A percentile compares a stretch with the other conserved stretches of the same genome.
Conservation (phyloP, 2,329 filamentous ascomycete species). For the Pestalotiopsis fici region DNA sequence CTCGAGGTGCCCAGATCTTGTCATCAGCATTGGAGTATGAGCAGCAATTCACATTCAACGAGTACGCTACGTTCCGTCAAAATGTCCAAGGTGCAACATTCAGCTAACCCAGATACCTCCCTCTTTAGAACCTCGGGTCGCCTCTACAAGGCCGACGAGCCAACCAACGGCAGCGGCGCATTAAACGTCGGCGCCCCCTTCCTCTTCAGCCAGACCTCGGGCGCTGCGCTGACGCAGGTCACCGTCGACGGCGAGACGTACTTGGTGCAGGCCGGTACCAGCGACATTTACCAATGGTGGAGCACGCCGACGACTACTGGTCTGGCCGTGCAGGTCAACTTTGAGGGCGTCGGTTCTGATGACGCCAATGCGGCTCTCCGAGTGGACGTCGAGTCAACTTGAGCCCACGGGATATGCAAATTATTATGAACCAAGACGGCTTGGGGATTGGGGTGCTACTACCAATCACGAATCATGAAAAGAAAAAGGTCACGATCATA, state of each 20-base stretch:
- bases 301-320: conserved; percentile 6
- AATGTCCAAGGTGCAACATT: too few species aligned
- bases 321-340: conserved; percentile 6
- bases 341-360: neutral
- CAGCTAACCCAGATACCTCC: too few species aligned
- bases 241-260: neutral
- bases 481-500: neutral
- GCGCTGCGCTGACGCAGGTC: neutral
- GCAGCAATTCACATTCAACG: conserved; percentile 7
- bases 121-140: neutral
- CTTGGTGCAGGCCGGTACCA: neutral
- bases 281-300: conserved; percentile 2
- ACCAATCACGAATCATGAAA: neutral
- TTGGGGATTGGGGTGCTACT: neutral
- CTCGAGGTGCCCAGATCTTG: conserved; percentile 3
- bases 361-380: conserved; percentile 3
- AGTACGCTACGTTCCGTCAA: neutral
- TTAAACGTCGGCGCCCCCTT: neutral
- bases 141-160: conserved; percentile 1
- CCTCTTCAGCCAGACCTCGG: neutral
- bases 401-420: neutral
- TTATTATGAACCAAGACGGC: neutral
- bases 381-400: neutral
- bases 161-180: neutral
- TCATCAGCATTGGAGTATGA: conserved; percentile 3